Conservation (phyloP, 148 eudicot genomes). For the Rhododendron ovatum region DNA sequence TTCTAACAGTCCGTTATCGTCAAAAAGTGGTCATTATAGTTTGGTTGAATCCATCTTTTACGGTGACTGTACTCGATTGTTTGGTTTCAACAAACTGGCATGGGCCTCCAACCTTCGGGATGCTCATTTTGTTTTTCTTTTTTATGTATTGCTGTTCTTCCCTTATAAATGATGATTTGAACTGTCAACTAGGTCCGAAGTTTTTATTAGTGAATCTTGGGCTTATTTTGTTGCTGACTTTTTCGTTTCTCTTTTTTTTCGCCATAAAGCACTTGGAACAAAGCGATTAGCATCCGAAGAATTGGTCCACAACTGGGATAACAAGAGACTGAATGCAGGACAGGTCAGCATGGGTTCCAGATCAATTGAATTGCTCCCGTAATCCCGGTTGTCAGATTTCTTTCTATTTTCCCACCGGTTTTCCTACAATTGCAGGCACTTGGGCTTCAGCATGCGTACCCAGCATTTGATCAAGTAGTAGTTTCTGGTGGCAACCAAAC, state of each 20-base stretch:
- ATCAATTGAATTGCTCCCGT: background rate
- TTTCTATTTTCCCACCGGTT: background rate
- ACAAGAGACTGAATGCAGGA: slow-evolving; percentile 69
- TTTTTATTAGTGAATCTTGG: background rate
- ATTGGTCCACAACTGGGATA: background rate
- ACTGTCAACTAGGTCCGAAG: background rate
- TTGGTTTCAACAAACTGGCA: background rate
- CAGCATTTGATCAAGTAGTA: slow-evolving; percentile 26
- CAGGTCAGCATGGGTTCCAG: slow-evolving; percentile 31
- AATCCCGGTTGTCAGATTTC: background rate
- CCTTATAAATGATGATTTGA: background rate
- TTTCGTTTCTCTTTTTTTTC: background rate
- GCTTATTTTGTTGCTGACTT: background rate
- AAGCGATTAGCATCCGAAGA: slow-evolving; percentile 4
- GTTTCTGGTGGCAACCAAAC: slow-evolving; percentile 30
- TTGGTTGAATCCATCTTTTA: background rate
- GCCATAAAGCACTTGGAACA: slow-evolving; percentile 1
- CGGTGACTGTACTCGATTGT: background rate
- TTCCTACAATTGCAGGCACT: slow-evolving; percentile 15
- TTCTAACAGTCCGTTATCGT: background rate
- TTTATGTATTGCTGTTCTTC: background rate
- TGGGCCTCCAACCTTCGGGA: background rate
- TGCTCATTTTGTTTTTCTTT: background rate
- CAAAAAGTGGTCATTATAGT: background rate
- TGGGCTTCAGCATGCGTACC: slow-evolving; percentile 39